Conservation (phyloP, 305 asterid species). For the Fraxinus ornus region DNA sequence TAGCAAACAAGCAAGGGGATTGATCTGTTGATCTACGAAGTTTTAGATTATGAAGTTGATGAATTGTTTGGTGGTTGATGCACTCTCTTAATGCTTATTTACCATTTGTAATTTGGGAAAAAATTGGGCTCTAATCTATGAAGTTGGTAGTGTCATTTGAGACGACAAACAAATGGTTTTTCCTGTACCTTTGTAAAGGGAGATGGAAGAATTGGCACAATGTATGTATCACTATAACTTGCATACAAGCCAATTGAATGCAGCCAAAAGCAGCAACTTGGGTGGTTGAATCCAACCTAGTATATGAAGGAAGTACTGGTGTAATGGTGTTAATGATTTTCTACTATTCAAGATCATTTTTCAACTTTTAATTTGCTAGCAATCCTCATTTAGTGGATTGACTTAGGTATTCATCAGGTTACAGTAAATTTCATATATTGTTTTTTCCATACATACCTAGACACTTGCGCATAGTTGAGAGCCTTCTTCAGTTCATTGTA, state of each 20-base stretch:
- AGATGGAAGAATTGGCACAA: neutral
- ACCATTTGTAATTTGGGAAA: neutral
- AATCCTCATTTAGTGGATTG: neutral
- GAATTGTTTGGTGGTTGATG: constrained; percentile 5
- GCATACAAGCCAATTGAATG: neutral
- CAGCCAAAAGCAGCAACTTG: neutral
- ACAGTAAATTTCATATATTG: neutral
- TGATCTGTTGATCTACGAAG: neutral
- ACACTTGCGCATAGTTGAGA: neutral
- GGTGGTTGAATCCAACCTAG: neutral
- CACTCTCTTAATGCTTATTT: neutral
- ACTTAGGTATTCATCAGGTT: neutral
- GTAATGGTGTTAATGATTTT: neutral
- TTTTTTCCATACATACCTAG: neutral
- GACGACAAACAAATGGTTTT: neutral
- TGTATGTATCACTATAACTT: neutral
- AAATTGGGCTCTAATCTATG: neutral
- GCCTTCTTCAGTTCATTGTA: neutral
- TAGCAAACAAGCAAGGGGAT: no score
- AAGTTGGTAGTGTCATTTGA: constrained; percentile 1
- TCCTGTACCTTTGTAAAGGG: neutral
- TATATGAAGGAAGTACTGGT: neutral
- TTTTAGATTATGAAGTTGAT: constrained; percentile 3
- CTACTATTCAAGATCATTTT: neutral
- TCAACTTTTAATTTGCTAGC: neutral